A percentile compares a stretch with the other conserved stretches of the same genome.
These are phyloP conservation scores for Gentiana dahurica DNA, from an alignment of 257 asterid genomes.

Conservation along the genomic window DNA sequence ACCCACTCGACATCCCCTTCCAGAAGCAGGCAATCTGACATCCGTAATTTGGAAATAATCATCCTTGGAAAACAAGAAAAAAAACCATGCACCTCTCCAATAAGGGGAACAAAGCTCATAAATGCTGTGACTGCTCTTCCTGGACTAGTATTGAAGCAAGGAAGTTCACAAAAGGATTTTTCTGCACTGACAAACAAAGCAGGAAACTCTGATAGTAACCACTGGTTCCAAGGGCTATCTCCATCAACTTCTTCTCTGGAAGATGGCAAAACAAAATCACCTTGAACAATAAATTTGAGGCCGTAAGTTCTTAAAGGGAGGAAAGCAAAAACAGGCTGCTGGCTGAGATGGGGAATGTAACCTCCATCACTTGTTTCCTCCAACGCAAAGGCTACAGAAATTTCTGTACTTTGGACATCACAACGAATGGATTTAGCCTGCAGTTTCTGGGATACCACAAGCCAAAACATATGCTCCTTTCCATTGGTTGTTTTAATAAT, in stretches of 20 bases:
- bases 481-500: constrained; percentile 67
- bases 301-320: constrained; percentile 97
- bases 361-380: constrained; percentile 44
- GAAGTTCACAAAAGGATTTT: constrained; percentile 69
- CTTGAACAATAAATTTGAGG: constrained; percentile 87
- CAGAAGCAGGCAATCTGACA: constrained; percentile 67
- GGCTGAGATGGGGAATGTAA: constrained; percentile 54
- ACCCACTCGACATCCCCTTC: constrained; percentile 69
- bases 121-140: constrained; percentile 75
- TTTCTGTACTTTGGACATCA: constrained; percentile 61
- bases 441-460: constrained; percentile 66
- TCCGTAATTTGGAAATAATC: constrained; percentile 70
- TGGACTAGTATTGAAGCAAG: constrained; percentile 53
- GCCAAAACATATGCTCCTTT: constrained; percentile 71
- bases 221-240: constrained; percentile 94
- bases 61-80: constrained; percentile 74
- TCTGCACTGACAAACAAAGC: constrained; percentile 68
- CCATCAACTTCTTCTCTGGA: constrained; percentile 98
- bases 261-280: constrained; percentile 94
- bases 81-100: constrained; percentile 92
- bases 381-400: constrained; percentile 80
- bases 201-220: constrained; percentile 85
- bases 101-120: constrained; percentile 81
- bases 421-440: constrained; percentile 44
- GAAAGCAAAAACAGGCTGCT: constrained; percentile 94